These are phyloP conservation scores for Saccharomycopsis hybrid DNA, from an alignment of 1,139 yeast genomes.

Conservation along the genomic window DNA sequence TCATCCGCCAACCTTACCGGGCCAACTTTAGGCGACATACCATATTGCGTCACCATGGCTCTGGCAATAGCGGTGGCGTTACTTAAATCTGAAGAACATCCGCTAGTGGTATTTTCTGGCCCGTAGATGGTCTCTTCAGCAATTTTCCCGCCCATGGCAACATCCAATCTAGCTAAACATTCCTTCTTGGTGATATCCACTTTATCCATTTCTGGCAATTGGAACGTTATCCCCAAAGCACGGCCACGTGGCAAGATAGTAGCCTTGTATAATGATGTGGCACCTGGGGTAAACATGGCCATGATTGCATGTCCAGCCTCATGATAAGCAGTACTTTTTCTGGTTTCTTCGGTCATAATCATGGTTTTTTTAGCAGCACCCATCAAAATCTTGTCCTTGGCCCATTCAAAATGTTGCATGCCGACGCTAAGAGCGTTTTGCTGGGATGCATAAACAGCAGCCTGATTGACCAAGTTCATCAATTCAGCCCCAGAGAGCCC, in stretches of 20 bases:
- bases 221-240: slow-evolving; percentile 94
- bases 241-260: slow-evolving; percentile 95
- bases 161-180: slow-evolving; percentile 87
- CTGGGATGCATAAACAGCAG: slow-evolving; percentile 95
- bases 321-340: slow-evolving; percentile 93
- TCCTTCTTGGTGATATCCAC: slow-evolving; percentile 87
- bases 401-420: slow-evolving; percentile 96
- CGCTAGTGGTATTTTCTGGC: slow-evolving; percentile 85
- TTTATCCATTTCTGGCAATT: slow-evolving; percentile 97
- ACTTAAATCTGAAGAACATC: slow-evolving; percentile 86
- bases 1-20: slow-evolving; percentile 83
- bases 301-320: slow-evolving; percentile 99
- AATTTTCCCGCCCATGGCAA: slow-evolving; percentile 97
- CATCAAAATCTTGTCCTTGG: slow-evolving; percentile 93
- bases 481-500: slow-evolving; percentile 98
- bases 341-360: slow-evolving; percentile 94
- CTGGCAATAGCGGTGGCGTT: slow-evolving; percentile 90
- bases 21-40: slow-evolving; percentile 92
- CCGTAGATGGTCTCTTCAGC: slow-evolving; percentile 95
- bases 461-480: slow-evolving; percentile 93
- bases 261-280: slow-evolving; percentile 93
- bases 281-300: slow-evolving; percentile 95
- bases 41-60: slow-evolving; percentile 94
- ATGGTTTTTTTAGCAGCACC: slow-evolving; percentile 97
- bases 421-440: slow-evolving; percentile 85